Evolutionary conservation across 2,329 filamentous ascomycete genomes (phyloP), one percentile per base, ranked within the genome.

Genomic region (Aspergillus persii): DNA sequence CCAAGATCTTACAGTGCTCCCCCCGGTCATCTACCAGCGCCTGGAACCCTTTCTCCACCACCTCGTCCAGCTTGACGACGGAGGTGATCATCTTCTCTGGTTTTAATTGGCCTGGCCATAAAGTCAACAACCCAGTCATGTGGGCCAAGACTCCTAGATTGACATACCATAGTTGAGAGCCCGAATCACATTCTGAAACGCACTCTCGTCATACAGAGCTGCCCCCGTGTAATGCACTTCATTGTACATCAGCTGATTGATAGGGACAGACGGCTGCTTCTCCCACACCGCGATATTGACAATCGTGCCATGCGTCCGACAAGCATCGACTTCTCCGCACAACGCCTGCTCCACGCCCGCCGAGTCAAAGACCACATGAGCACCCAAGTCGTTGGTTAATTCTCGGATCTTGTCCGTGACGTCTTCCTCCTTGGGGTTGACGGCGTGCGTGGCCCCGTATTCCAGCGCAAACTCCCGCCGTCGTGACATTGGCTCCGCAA

Each of bases 231-330:
- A 84, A 39, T 74, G 79, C 33, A 82, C 80, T 68, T 86, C 84
- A 6, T 77, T 77, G 54, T 82, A 81, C 4, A 85, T 78, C 31
- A 86, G 64, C 64, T 80, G 78, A 63, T 85, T 86, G 1, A 83
- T 80, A 33, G 82, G 75, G 54, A 87, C 80, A 0, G 78, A 76
- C 3, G 85, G 77, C 6, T 76, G 75, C 55, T 80, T 83, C 66
- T 86, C 84, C 84, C 84, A 88, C 3, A 89, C 83, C 0, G 86
- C 84, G n/a, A 89, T 80, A 61, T 89, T 89, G 2, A 89, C 80
- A 0, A 89, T 78, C 0, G 83, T 84, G 0, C 86, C 86, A 39
- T 82, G 77, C 0, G 79, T 77, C 52, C 80, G 77, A 2, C 86
- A 80, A 0, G 81, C 78, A 23, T 78, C 71, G 46, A 80, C 84